Conservation (phyloP, 768 basidiomycete species). For the Mycena latifolia region DNA sequence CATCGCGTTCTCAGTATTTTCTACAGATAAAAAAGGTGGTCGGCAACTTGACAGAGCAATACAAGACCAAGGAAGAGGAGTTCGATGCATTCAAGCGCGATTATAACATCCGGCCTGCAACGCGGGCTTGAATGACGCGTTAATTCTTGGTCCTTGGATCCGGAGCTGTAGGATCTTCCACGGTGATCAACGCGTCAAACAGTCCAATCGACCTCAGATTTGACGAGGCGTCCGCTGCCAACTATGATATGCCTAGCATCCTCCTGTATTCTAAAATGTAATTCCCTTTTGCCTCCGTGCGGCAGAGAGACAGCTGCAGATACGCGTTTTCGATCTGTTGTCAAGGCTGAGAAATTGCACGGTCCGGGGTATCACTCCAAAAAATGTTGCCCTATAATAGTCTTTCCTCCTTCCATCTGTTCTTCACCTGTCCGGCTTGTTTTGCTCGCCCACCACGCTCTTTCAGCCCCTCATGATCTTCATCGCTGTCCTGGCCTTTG, state of each 20-base stretch:
- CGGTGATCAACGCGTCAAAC: too few species aligned
- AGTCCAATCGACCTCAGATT: too few species aligned
- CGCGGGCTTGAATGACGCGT: slow-evolving; percentile 27
- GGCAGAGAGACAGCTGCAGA: too few species aligned
- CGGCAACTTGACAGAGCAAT: slow-evolving; percentile 82
- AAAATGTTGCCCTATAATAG: background rate
- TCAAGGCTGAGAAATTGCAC: background rate
- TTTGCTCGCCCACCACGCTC: slow-evolving; percentile 53
- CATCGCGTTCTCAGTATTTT: slow-evolving; percentile 31
- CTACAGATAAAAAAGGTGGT: slow-evolving; percentile 87
- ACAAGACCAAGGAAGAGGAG: slow-evolving; percentile 89
- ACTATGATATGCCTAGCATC: too few species aligned
- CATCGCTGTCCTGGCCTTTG: slow-evolving; percentile 44
- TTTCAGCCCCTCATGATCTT: slow-evolving; percentile 47
- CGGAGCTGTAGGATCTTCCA: too few species aligned
- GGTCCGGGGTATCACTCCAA: background rate
- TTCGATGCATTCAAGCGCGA: slow-evolving; percentile 85
- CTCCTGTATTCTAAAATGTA: too few species aligned
- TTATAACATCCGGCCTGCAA: slow-evolving; percentile 77
- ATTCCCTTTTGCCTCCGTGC: too few species aligned
- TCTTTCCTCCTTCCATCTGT: background rate
- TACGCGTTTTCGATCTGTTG: slow-evolving; percentile 2
- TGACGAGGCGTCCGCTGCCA: too few species aligned
- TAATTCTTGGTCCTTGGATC: too few species aligned
- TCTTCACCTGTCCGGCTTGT: slow-evolving; percentile 1